These are phyloP conservation scores for Parathielavia appendiculata DNA, from an alignment of 495 filamentous ascomycete genomes.

Conservation along the genomic window DNA sequence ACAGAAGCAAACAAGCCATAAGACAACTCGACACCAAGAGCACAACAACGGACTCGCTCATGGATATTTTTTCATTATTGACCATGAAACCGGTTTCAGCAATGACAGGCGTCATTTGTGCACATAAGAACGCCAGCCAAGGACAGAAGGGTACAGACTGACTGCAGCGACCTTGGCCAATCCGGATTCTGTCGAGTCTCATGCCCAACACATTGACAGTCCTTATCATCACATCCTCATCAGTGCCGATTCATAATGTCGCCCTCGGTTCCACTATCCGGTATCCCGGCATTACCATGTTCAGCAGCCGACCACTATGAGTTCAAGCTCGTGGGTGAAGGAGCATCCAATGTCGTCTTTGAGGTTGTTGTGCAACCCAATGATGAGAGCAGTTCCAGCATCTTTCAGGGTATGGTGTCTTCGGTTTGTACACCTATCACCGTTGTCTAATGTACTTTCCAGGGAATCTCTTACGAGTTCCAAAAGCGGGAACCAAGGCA, in stretches of 20 bases:
- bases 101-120: neutral
- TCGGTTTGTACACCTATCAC: neutral
- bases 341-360: conserved; percentile 69
- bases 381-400: conserved; percentile 9
- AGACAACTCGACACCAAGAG: neutral
- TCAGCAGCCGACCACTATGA: conserved; percentile 4
- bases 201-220: neutral
- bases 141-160: neutral
- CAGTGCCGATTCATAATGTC: neutral
- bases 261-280: neutral
- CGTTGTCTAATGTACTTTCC: conserved; percentile 23
- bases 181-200: neutral
- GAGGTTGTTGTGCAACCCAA: conserved; percentile 42
- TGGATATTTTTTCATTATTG: neutral
- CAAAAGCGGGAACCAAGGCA: conserved; percentile 56
- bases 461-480: conserved; percentile 59
- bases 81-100: neutral
- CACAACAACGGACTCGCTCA: neutral
- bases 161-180: neutral
- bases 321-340: conserved; percentile 50
- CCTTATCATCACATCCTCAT: neutral
- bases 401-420: conserved; percentile 21
- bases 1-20: neutral
- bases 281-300: neutral
- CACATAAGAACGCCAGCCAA: neutral